A percentile compares a stretch with the other conserved stretches of the same genome.
These are phyloP conservation scores for Trichoderma sp. DNA, from an alignment of 2,329 filamentous ascomycete genomes.

Conservation along the genomic window DNA sequence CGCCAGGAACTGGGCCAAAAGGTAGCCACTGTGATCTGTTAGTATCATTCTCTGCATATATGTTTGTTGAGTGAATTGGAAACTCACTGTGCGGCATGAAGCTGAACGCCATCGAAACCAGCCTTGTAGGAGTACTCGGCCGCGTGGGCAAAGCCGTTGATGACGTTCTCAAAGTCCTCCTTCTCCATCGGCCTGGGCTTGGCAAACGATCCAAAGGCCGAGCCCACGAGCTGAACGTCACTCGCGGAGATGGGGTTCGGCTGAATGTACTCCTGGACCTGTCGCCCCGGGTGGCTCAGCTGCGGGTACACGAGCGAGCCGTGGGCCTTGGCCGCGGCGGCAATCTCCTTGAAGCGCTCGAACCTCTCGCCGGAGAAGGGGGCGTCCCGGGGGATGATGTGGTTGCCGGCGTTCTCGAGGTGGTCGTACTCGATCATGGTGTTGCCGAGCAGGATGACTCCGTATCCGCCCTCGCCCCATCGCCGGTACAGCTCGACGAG, in stretches of 20 bases:
- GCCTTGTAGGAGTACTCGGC: constrained; percentile 64
- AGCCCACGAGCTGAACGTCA: constrained; percentile 41
- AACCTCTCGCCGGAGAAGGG: constrained; percentile 60
- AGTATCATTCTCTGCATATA: background rate
- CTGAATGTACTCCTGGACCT: constrained; percentile 32
- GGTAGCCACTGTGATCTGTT: constrained; percentile 46
- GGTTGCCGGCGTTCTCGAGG: constrained; percentile 58
- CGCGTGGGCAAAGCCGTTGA: constrained; percentile 63
- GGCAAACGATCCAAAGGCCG: constrained; percentile 41
- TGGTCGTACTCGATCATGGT: constrained; percentile 65
- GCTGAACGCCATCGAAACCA: constrained; percentile 57
- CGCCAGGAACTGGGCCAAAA: constrained; percentile 57
- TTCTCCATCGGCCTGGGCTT: constrained; percentile 57
- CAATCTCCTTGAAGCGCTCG: constrained; percentile 61
- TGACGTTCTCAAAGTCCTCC: constrained; percentile 58
- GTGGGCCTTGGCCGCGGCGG: constrained; percentile 56
- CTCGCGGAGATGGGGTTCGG: constrained; percentile 47
- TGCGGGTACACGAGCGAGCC: constrained; percentile 64
- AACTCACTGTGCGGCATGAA: constrained; percentile 54
- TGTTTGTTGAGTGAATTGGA: background rate
- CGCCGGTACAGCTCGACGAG: constrained; percentile 57
- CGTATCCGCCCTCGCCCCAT: constrained; percentile 62
- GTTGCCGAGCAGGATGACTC: constrained; percentile 64
- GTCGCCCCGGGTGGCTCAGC: constrained; percentile 60
- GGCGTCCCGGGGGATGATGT: constrained; percentile 58